Evolutionary conservation across 441 rosid species (phyloP).

Genomic region (Syzygium malaccense): DNA sequence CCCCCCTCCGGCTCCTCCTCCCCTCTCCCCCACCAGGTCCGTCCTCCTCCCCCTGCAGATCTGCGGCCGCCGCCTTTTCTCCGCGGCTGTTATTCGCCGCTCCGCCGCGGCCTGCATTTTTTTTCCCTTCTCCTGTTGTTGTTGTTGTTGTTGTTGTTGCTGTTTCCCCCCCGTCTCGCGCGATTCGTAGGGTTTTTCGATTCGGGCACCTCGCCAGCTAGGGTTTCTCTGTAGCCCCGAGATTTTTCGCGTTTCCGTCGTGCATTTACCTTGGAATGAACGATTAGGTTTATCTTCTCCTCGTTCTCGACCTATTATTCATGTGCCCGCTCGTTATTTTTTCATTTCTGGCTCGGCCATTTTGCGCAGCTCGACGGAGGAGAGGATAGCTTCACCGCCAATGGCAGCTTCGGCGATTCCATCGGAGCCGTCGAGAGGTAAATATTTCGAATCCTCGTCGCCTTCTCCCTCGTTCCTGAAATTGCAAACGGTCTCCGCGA

Average conservation of each 20-base stretch:
- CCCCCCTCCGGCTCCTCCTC: background rate
- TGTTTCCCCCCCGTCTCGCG: constrained; percentile 7
- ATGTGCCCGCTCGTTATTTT: constrained; percentile 1
- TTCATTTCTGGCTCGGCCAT: background rate
- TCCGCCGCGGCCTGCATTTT: background rate
- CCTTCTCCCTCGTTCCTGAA: background rate
- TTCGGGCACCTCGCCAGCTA: background rate
- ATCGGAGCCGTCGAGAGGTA: constrained; percentile 60
- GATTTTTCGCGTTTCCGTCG: constrained; percentile 26
- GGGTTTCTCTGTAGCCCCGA: constrained; percentile 52
- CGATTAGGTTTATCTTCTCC: constrained; percentile 35
- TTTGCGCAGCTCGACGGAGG: constrained; percentile 29
- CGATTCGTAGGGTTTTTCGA: constrained; percentile 32
- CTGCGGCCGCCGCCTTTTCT: constrained; percentile 15
- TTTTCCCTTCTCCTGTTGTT: constrained; percentile 10
- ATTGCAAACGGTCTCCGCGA: background rate
- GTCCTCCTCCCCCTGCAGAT: constrained; percentile 12
- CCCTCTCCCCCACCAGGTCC: constrained; percentile 34
- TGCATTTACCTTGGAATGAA: constrained; percentile 22
- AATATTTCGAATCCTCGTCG: constrained; percentile 4
- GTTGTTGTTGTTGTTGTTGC: too few species aligned
- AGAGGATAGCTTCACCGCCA: constrained; percentile 46
- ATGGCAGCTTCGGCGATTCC: constrained; percentile 65
- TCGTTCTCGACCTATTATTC: constrained; percentile 4
- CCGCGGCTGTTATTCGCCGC: too few species aligned